Evolutionary conservation across 768 basidiomycete genomes (phyloP).

Genomic region (Termitomyces sp.): DNA sequence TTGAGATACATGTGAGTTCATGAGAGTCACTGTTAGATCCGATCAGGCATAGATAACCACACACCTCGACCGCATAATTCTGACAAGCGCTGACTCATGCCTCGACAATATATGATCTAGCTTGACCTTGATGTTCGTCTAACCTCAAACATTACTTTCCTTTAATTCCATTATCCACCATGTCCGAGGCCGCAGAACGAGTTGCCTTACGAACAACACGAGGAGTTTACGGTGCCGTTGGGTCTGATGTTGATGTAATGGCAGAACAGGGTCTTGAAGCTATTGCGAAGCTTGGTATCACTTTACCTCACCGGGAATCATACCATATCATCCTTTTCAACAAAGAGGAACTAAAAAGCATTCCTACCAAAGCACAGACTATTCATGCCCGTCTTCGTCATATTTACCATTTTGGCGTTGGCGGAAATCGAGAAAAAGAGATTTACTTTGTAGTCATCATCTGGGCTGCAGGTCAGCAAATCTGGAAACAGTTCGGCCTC

Average conservation of each 20-base stretch:
- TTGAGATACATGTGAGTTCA: background rate
- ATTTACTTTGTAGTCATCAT: conserved; percentile 47
- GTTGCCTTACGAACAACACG: conserved; percentile 9
- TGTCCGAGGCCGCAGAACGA: background rate
- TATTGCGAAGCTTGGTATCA: background rate
- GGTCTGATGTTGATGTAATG: conserved; percentile 13
- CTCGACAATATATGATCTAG: background rate
- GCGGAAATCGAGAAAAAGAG: conserved; percentile 23
- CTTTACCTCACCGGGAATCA: conserved; percentile 5
- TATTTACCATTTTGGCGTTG: conserved; percentile 34
- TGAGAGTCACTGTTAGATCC: background rate
- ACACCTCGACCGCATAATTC: too few relatives aligned
- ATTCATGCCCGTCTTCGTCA: conserved; percentile 20
- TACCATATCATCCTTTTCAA: conserved; percentile 37
- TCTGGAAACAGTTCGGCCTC: conserved; percentile 43
- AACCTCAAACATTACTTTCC: background rate
- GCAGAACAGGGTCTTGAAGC: conserved; percentile 10
- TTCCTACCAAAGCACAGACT: conserved; percentile 16
- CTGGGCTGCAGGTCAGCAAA: conserved; percentile 47
- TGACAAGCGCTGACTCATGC: background rate
- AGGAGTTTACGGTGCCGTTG: conserved; percentile 16
- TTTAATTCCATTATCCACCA: background rate
- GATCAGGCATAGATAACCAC: background rate
- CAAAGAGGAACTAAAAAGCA: conserved; percentile 30
- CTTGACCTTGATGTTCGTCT: background rate